Conservation (phyloP, 345 rosid genomes). For the Firmiana major region DNA sequence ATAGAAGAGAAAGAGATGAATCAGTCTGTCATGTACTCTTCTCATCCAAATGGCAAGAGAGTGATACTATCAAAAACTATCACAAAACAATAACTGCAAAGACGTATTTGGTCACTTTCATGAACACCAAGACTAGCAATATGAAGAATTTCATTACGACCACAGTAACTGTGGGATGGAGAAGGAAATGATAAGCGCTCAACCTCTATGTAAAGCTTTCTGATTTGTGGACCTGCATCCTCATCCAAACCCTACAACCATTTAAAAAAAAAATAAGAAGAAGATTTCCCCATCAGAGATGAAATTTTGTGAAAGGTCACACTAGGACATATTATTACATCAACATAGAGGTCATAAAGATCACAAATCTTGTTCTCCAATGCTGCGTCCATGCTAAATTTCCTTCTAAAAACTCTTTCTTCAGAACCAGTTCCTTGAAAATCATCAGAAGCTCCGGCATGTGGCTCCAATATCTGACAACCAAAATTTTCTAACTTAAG, state of each 20-base stretch:
- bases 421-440: constrained; percentile 70
- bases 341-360: constrained; percentile 86
- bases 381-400: constrained; percentile 55
- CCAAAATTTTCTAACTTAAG: constrained; percentile 1
- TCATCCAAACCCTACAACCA: constrained; percentile 79
- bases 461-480: constrained; percentile 54
- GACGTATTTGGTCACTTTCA: background rate
- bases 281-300: background rate
- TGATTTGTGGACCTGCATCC: constrained; percentile 73
- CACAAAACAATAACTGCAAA: background rate
- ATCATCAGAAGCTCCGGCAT: constrained; percentile 62
- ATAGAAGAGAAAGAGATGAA: too few relatives aligned
- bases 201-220: constrained; percentile 87
- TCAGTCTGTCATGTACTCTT: too few relatives aligned
- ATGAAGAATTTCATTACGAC: background rate
- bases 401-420: constrained; percentile 49
- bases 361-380: constrained; percentile 92
- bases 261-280: constrained; percentile 10
- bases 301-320: constrained; percentile 7
- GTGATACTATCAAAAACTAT: background rate
- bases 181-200: constrained; percentile 11
- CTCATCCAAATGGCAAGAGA: background rate
- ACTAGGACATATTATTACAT: constrained; percentile 42
- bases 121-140: background rate
- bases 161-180: background rate